Evolutionary conservation across 2,329 filamentous ascomycete species (phyloP).

Genomic region (Alternaria sp.): DNA sequence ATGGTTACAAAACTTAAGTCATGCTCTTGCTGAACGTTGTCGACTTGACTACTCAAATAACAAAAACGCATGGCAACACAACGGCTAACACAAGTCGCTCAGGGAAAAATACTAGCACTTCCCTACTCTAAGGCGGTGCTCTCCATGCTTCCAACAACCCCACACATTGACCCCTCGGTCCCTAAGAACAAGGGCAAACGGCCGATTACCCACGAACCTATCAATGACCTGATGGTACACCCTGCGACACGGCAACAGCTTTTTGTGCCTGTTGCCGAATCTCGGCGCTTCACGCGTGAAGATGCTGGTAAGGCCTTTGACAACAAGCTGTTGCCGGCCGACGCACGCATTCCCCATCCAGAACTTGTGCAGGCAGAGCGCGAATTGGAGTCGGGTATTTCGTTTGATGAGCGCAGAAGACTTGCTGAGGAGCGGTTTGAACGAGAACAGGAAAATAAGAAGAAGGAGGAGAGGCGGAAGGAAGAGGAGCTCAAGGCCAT

Average conservation of each 20-base stretch:
- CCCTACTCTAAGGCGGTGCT: slow-evolving; percentile 81
- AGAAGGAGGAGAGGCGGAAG: slow-evolving; percentile 54
- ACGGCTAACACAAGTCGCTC: slow-evolving; percentile 28
- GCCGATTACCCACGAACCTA: slow-evolving; percentile 63
- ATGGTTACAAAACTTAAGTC: slow-evolving; percentile 82
- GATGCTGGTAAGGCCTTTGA: slow-evolving; percentile 70
- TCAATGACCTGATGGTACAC: slow-evolving; percentile 71
- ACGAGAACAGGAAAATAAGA: slow-evolving; percentile 48
- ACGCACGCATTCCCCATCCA: slow-evolving; percentile 70
- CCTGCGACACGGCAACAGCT: slow-evolving; percentile 63
- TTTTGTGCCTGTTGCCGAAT: slow-evolving; percentile 71
- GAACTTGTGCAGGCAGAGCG: slow-evolving; percentile 62
- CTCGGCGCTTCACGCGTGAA: slow-evolving; percentile 69
- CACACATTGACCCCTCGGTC: slow-evolving; percentile 49
- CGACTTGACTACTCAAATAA: not conserved
- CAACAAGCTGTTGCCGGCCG: slow-evolving; percentile 66
- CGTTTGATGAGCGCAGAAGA: slow-evolving; percentile 46
- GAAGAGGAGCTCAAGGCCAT: slow-evolving; percentile 55
- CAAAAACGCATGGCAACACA: not conserved
- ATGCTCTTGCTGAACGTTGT: slow-evolving; percentile 74
- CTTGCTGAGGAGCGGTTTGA: slow-evolving; percentile 43
- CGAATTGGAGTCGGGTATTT: slow-evolving; percentile 41
- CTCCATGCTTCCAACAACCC: slow-evolving; percentile 77
- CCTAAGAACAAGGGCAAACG: slow-evolving; percentile 46
- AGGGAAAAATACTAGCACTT: slow-evolving; percentile 79